Conservation (phyloP, 192 early-diverging fungal genomes). For the Ambispora gerdemannii region DNA sequence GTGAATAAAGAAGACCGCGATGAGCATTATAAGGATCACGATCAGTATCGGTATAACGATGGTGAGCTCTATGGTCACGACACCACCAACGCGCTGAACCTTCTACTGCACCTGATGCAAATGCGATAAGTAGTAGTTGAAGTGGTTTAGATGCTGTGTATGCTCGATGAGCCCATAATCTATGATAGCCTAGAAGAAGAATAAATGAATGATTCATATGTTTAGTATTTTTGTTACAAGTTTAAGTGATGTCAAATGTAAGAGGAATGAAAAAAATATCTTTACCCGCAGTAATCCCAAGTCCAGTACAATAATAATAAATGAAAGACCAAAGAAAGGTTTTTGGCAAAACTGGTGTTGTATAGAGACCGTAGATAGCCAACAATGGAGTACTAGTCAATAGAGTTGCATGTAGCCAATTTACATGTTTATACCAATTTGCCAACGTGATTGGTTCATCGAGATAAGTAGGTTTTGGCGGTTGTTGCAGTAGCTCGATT, state of each 20-base stretch:
- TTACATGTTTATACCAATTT: slow-evolving; percentile 59
- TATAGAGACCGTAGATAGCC: slow-evolving; percentile 75
- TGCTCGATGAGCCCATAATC: slow-evolving; percentile 77
- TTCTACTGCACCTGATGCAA: slow-evolving; percentile 70
- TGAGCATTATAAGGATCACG: slow-evolving; percentile 81
- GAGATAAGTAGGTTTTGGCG: neutral
- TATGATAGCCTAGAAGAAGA: slow-evolving; percentile 65
- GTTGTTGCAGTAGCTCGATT: neutral
- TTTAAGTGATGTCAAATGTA: slow-evolving; percentile 5
- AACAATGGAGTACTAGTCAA: slow-evolving; percentile 72
- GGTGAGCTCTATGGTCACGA: slow-evolving; percentile 82
- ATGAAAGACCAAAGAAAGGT: slow-evolving; percentile 70
- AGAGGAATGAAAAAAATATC: neutral
- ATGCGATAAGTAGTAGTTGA: slow-evolving; percentile 60
- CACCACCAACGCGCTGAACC: slow-evolving; percentile 87
- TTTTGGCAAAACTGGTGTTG: slow-evolving; percentile 61
- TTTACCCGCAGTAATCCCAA: slow-evolving; percentile 86
- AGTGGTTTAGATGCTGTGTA: slow-evolving; percentile 65
- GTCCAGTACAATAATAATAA: slow-evolving; percentile 75
- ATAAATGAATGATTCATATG: neutral
- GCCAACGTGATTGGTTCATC: slow-evolving; percentile 39
- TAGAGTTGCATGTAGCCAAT: slow-evolving; percentile 68
- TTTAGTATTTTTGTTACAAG: neutral
- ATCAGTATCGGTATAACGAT: slow-evolving; percentile 83
- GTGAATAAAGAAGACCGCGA: slow-evolving; percentile 76